A percentile compares a stretch with the other conserved stretches of the same genome.
phyloP scores from a whole-genome alignment of 1,284 basidiomycete genomes.

The Leccinum subrobustum region DNA sequence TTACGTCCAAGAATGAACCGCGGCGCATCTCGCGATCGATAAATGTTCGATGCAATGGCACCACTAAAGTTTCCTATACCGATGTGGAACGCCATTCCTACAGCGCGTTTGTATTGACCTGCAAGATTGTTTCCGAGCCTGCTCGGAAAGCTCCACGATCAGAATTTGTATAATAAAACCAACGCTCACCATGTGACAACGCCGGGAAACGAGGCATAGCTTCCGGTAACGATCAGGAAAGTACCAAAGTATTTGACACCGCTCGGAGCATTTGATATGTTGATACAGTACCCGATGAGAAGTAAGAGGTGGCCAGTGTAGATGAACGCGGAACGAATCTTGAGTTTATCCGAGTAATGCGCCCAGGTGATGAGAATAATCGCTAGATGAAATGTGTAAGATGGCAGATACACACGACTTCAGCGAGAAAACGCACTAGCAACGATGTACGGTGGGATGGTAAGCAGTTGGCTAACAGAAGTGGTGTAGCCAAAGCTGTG shows the following conservation, averaged over 20 bases:
- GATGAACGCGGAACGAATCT: conserved; percentile 61
- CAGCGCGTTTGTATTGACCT: conserved; percentile 50
- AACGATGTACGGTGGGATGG: conserved; percentile 66
- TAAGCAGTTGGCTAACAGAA: conserved; percentile 63
- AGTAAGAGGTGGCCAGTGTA: conserved; percentile 51
- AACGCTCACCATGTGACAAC: conserved; percentile 59
- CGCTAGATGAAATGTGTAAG: conserved; percentile 35
- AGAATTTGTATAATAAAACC: not conserved
- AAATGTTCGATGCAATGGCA: conserved; percentile 51
- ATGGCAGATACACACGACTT: not conserved
- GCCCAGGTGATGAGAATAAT: conserved; percentile 52
- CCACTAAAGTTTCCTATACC: conserved; percentile 44
- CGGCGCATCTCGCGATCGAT: conserved; percentile 54
- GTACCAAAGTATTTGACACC: conserved; percentile 67
- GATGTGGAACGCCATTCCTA: conserved; percentile 45
- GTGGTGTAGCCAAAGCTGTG: conserved; percentile 55
- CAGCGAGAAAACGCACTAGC: conserved; percentile 44
- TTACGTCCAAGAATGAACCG: conserved; percentile 57
- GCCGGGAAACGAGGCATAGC: conserved; percentile 62
- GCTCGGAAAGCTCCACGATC: not conserved
- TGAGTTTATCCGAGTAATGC: conserved; percentile 56
- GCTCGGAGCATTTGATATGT: conserved; percentile 44
- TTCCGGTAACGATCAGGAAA: conserved; percentile 60
- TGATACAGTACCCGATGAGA: conserved; percentile 64
- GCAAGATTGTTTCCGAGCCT: conserved; percentile 48